Evolutionary conservation across 1,284 basidiomycete species (phyloP), one percentile per base, ranked within the genome.

Genomic region (Trichosporon asahii): DNA sequence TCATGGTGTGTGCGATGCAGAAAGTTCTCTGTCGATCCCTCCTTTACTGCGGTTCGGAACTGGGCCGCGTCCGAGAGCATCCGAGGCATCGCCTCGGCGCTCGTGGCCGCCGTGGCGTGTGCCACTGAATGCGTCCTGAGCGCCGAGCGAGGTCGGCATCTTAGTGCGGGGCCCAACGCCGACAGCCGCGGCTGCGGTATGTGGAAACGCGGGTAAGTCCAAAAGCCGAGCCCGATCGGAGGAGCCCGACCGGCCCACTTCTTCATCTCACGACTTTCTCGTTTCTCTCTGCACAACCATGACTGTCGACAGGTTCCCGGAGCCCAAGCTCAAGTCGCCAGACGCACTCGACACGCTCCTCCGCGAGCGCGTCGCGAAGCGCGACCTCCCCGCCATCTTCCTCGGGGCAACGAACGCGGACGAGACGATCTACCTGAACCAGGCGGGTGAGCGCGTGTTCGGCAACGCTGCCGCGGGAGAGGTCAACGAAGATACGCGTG

Each of bases 401-500:
- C 74, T 75, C 66, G 77, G 74, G 3, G 78, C 73, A 23, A 76
- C 77, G 18, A 78, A 73, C 55, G 74, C 74, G 11, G 71, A 75
- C 29, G 76, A 76, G 44, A 68, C 72, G 33, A 66, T 80, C 1
- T 79, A 77, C 64, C 33, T 68, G 49, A 76, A 76, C 66, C 72
- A 75, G 46, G 69, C 68, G 5, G 79, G 79, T n/a, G 73, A 77
- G 31, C 70, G 65, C 25, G 71, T 74, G 9, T 77, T 76, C 66
- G 78, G 74, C 0, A 68, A 78, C 29, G 66, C 69, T 1, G 64
- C 69, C 3, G 61, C 72, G 40, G 78, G 76, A 7, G 57, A 71
- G 65, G 74, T 81, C 18, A 68, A 76, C 66, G 68, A 70, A 35
- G 72, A 78, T 44, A 80, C 79, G n/a, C 71, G 80, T 81, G 70